Conservation (phyloP, 108 stramenopile species). For the Cyclotella distinguenda region DNA sequence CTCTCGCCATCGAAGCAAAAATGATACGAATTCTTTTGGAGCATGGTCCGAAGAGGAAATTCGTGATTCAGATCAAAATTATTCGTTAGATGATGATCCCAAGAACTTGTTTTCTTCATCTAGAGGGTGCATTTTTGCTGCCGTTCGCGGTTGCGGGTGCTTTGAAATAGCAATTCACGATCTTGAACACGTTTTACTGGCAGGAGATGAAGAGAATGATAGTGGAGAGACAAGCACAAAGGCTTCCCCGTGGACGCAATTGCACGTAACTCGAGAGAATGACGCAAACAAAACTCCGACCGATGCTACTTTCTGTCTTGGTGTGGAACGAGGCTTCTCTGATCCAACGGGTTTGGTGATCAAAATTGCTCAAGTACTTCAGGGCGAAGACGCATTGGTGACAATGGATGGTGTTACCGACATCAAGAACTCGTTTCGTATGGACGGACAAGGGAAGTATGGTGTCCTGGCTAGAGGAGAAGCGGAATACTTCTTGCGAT, state of each 20-base stretch:
- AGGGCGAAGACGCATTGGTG: constrained; percentile 47
- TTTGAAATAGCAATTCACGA: constrained; percentile 56
- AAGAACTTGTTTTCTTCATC: constrained; percentile 20
- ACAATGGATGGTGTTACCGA: constrained; percentile 37
- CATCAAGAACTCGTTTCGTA: constrained; percentile 48
- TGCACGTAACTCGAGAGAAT: constrained; percentile 47
- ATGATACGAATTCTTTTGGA: constrained; percentile 7
- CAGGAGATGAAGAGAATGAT: not conserved
- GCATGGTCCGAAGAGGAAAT: constrained; percentile 50
- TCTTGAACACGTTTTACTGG: constrained; percentile 13
- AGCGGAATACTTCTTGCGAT: constrained; percentile 61
- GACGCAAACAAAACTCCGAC: constrained; percentile 18
- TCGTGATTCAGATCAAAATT: not conserved
- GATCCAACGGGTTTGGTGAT: constrained; percentile 53
- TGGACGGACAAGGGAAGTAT: constrained; percentile 87
- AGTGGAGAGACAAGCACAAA: not conserved
- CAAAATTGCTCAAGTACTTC: constrained; percentile 52
- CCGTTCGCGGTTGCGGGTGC: constrained; percentile 67
- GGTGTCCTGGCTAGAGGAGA: constrained; percentile 74
- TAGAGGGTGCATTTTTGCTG: constrained; percentile 79
- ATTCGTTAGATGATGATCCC: not conserved
- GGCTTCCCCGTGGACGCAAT: constrained; percentile 13
- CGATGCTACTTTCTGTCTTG: constrained; percentile 59
- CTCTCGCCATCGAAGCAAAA: not conserved
- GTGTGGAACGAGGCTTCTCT: constrained; percentile 60